phyloP scores from a whole-genome alignment of 345 rosid species.

The Eutrema heterophyllum region DNA sequence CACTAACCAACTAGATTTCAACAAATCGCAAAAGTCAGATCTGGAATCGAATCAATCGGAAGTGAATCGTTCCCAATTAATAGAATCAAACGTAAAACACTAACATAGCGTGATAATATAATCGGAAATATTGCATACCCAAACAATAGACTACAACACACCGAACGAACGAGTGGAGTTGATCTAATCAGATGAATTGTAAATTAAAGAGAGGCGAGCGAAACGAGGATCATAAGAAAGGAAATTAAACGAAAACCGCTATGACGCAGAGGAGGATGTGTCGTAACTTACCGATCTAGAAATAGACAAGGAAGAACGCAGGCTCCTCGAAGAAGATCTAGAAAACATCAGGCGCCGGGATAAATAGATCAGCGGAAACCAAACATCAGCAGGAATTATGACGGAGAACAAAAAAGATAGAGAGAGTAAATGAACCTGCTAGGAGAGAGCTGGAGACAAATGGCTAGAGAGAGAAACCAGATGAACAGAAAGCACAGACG shows the following conservation, averaged over 20 bases:
- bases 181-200: neutral
- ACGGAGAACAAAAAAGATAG: neutral
- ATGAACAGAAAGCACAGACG: neutral
- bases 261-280: neutral
- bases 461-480: neutral
- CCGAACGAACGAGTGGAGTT: neutral
- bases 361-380: neutral
- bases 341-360: too few species aligned
- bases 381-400: neutral
- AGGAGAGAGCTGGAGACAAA: neutral
- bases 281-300: slow-evolving; percentile 23
- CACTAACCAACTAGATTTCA: neutral
- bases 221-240: too few species aligned
- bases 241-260: neutral
- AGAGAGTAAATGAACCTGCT: neutral
- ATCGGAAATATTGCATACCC: neutral
- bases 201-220: neutral
- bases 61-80: too few species aligned
- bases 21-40: neutral
- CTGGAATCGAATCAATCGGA: neutral
- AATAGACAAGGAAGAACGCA: neutral
- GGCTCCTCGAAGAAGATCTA: slow-evolving; percentile 12
- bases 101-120: neutral
- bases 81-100: too few species aligned
- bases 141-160: neutral